phyloP scores from a whole-genome alignment of 192 early-diverging fungal species.

The Entomortierella parvispora region DNA sequence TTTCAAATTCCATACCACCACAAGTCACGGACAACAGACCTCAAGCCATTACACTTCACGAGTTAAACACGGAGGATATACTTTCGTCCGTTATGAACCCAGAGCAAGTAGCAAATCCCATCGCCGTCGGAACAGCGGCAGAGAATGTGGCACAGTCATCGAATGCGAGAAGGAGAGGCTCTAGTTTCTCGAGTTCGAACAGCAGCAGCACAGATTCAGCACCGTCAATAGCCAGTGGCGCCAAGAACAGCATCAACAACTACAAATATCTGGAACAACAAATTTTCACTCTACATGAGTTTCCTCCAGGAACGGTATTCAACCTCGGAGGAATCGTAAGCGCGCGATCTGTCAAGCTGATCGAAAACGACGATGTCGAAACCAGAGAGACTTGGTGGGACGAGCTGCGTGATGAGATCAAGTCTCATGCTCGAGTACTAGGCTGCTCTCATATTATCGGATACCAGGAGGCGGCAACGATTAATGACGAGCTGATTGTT shows the following conservation, averaged over 20 bases:
- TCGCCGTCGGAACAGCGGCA: background rate
- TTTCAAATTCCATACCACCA: slow-evolving; percentile 17
- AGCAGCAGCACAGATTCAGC: slow-evolving; percentile 47
- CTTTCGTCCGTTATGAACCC: slow-evolving; percentile 18
- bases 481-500: slow-evolving; percentile 72
- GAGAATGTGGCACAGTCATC: slow-evolving; percentile 9
- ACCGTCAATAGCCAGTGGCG: slow-evolving; percentile 41
- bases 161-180: slow-evolving; percentile 16
- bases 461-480: slow-evolving; percentile 72
- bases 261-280: slow-evolving; percentile 55
- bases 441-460: slow-evolving; percentile 80
- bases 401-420: slow-evolving; percentile 84
- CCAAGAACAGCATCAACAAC: slow-evolving; percentile 49
- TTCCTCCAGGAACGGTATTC: slow-evolving; percentile 53
- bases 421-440: slow-evolving; percentile 72
- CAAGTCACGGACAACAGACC: slow-evolving; percentile 20
- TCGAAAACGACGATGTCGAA: slow-evolving; percentile 53
- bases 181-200: slow-evolving; percentile 19
- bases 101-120: slow-evolving; percentile 10
- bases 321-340: slow-evolving; percentile 51
- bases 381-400: slow-evolving; percentile 53
- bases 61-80: slow-evolving; percentile 36
- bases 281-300: slow-evolving; percentile 49
- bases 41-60: slow-evolving; percentile 24
- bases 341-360: slow-evolving; percentile 53